Percentiles rank a stretch among this genome's conserved stretches.
phyloP scores from a whole-genome alignment of 2,329 filamentous ascomycete genomes.

The Hirsutella minnesotensis region DNA sequence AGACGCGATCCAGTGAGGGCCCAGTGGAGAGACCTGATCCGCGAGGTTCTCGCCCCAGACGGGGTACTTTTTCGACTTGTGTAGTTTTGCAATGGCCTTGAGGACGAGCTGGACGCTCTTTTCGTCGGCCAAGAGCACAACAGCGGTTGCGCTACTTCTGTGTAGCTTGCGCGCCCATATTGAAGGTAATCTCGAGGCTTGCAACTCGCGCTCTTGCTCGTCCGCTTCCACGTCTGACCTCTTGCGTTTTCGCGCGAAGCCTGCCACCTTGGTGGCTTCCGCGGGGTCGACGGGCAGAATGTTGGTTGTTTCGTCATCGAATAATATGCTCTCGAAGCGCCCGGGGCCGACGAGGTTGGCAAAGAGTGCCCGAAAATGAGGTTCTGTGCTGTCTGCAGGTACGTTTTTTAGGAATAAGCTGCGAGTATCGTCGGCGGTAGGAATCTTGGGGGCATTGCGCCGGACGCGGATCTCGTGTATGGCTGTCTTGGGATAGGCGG shows the following conservation, averaged over 20 bases:
- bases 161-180: constrained; percentile 64
- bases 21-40: constrained; percentile 46
- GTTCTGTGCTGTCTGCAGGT: constrained; percentile 70
- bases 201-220: constrained; percentile 41
- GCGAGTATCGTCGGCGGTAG: constrained; percentile 60
- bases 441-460: constrained; percentile 67
- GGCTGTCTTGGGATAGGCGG: constrained; percentile 48
- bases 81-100: constrained; percentile 57
- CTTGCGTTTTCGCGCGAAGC: constrained; percentile 28
- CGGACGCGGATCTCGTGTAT: constrained; percentile 82
- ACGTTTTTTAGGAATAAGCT: constrained; percentile 88
- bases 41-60: constrained; percentile 55
- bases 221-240: constrained; percentile 40
- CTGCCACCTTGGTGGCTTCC: constrained; percentile 29
- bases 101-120: constrained; percentile 65
- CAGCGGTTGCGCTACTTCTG: constrained; percentile 63
- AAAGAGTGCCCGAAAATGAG: constrained; percentile 67
- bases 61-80: constrained; percentile 48
- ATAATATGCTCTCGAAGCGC: constrained; percentile 65
- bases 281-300: constrained; percentile 31
- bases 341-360: constrained; percentile 61
- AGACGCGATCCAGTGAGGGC: constrained; percentile 42
- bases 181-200: constrained; percentile 51
- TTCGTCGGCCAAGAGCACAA: constrained; percentile 75
- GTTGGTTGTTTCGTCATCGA: constrained; percentile 49